These are phyloP conservation scores for Tetraselmis chui DNA, from an alignment of 139 green algal species.

Conservation along the genomic window DNA sequence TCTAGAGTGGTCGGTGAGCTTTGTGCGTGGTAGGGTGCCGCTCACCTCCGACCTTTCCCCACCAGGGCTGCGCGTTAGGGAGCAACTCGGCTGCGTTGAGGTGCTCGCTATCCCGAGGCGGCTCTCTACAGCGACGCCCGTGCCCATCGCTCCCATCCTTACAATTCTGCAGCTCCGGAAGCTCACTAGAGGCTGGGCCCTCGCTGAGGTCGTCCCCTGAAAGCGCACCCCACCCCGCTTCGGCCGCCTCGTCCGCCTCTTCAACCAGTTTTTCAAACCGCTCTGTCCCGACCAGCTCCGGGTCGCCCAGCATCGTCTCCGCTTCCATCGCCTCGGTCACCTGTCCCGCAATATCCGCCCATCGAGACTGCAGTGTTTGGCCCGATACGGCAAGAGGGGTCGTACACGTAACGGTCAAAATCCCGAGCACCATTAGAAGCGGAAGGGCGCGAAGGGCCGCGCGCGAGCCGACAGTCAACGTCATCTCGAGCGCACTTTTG, in stretches of 20 bases:
- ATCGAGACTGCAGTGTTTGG: no score
- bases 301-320: not conserved
- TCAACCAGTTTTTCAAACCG: not conserved
- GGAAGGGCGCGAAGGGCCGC: no score
- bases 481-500: no score
- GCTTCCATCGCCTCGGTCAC: not conserved
- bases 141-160: not conserved
- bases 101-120: not conserved
- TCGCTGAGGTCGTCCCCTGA: no score
- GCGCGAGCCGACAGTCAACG: no score
- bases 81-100: not conserved
- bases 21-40: no score
- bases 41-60: not conserved
- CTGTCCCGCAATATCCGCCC: not conserved
- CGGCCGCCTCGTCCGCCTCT: not conserved
- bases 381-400: no score
- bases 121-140: not conserved
- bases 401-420: no score
- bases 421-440: no score
- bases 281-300: not conserved
- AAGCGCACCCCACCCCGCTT: no score
- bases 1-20: no score
- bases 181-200: not conserved
- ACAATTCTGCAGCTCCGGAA: not conserved
- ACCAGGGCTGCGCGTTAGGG: not conserved